Evolutionary conservation across 129 eudicot species (phyloP), one percentile per base, ranked within the genome.

Genomic region (Apium graveolens): DNA sequence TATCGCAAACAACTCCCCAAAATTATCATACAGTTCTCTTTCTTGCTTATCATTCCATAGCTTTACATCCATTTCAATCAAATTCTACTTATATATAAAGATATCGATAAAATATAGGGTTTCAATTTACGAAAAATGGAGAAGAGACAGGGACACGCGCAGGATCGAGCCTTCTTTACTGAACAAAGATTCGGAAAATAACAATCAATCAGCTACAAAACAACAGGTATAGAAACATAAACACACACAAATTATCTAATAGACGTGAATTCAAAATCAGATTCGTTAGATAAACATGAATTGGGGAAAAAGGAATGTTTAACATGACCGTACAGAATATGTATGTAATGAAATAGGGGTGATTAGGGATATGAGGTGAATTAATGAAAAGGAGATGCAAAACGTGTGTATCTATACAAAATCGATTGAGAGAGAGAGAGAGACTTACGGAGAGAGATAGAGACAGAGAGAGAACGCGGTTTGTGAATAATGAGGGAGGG

Each of bases 31-130:
- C 97, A 95, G 90, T 74, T 91, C 97, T 62, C 97, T 81, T 82
- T 88, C 98, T 29, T 91, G 93, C 88, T 95, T 90, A 84, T 95
- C 97, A 34, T 92, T 91, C 97, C 97, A 95, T 81, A 92, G 82
- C 81, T 95, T 95, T n/a, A 95, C 92, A 82, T 95, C 98, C 98
- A 95, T 94, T 5, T 12, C 27, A 41, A 5, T 48, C n/a, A 45
- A 3, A 66, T 1, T 65, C 9, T 63, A 63, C 1, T 0, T 63
- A 63, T 11, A 29, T 3, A 29, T 11, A 53, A 49, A 77, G 20
- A 45, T 75, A 72, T 79, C 74, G 77, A 48, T 32, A 49, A 73
- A 8, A 70, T 49, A 3, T 38, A 27, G 80, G 79, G 74, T 20
- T 80, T 26, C 20, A 29, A 5, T 62, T 34, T 31, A n/a, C 68